Evolutionary conservation across 164 flowering plant species (phyloP).

Genomic region (Platanus orientalis): DNA sequence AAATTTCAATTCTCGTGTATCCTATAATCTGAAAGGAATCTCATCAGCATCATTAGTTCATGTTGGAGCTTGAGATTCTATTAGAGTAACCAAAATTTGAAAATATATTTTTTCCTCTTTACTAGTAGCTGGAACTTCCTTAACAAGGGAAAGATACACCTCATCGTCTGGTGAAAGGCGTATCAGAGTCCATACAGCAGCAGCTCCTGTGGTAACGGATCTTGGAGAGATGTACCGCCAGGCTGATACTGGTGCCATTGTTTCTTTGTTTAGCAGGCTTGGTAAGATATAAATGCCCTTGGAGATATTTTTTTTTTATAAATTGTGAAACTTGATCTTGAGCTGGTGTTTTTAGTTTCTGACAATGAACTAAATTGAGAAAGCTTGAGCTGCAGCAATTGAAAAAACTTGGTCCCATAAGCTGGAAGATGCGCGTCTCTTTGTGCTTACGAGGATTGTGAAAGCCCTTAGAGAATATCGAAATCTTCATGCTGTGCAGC

Average conservation of each 20-base stretch:
- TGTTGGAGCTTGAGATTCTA: not conserved
- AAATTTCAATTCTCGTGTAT: no score
- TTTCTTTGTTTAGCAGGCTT: conserved; percentile 64
- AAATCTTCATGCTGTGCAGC: conserved; percentile 90
- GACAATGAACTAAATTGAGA: not conserved
- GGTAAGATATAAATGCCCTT: conserved; percentile 38
- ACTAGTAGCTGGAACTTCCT: conserved; percentile 22
- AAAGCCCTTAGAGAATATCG: conserved; percentile 90
- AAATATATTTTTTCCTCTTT: not conserved
- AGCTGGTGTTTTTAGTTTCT: conserved; percentile 1
- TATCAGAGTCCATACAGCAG: conserved; percentile 93
- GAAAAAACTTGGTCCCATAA: conserved; percentile 81
- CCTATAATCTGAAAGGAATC: no score
- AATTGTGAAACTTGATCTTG: conserved; percentile 2
- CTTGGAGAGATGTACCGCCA: conserved; percentile 94
- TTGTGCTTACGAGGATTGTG: conserved; percentile 60
- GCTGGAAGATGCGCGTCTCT: conserved; percentile 83
- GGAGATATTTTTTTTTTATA: not conserved
- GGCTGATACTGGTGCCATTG: conserved; percentile 87
- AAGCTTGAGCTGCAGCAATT: conserved; percentile 54
- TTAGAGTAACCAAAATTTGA: not conserved
- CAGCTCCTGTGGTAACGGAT: conserved; percentile 87
- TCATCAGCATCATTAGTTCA: no score
- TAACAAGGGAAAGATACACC: conserved; percentile 73
- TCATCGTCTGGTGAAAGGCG: conserved; percentile 99